phyloP scores from a whole-genome alignment of 306 rosid species.

The Leucaena leucocephala region DNA sequence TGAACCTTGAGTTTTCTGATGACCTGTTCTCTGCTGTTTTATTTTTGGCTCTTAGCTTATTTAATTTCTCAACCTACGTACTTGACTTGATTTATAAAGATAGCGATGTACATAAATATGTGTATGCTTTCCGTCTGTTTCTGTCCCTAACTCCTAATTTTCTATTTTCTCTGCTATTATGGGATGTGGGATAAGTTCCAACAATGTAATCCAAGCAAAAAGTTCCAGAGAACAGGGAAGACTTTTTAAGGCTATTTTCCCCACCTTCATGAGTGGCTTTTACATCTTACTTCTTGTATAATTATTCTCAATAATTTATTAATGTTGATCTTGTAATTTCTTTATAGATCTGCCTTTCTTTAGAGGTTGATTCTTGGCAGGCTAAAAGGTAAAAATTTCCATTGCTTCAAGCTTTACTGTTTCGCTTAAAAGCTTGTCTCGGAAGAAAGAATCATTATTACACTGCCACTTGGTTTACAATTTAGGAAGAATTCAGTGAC shows the following conservation, averaged over 20 bases:
- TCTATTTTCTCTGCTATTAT: neutral
- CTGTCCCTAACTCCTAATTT: neutral
- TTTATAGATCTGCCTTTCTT: neutral
- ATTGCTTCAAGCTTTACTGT: too few species aligned
- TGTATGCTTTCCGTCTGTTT: neutral
- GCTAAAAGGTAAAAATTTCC: neutral
- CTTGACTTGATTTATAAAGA: neutral
- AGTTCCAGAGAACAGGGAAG: neutral
- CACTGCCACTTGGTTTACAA: neutral
- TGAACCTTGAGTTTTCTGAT: constrained; percentile 40
- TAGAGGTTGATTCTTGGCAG: neutral
- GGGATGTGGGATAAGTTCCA: neutral
- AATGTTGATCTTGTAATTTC: neutral
- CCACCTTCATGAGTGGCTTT: neutral
- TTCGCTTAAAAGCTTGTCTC: too few species aligned
- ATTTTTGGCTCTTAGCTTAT: neutral
- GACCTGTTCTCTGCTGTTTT: neutral
- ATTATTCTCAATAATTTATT: neutral
- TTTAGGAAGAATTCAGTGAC: neutral
- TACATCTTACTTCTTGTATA: neutral
- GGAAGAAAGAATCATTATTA: too few species aligned
- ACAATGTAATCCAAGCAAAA: neutral
- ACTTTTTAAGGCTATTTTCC: neutral
- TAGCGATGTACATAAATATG: neutral
- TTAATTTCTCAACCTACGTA: neutral